A percentile compares a stretch with the other conserved stretches of the same genome.
Conservation (phyloP, 768 basidiomycete genomes). For the Boletus sp. region DNA sequence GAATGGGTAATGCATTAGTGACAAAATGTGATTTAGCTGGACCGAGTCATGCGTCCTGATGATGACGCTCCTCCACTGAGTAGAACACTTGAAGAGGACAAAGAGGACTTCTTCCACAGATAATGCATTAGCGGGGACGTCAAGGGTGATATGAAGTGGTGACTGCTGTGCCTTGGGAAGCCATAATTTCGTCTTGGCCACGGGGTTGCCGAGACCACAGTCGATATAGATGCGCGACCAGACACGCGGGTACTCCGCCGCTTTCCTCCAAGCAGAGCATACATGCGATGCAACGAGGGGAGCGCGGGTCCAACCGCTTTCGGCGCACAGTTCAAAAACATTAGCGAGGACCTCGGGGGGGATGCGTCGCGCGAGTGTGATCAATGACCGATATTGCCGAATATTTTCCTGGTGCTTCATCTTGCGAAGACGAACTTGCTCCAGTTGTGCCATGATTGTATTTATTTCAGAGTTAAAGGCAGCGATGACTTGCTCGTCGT, state of each 20-base stretch:
- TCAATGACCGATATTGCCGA: constrained; percentile 42
- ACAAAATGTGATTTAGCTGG: constrained; percentile 41
- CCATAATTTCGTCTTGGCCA: constrained; percentile 48
- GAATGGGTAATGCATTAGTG: constrained; percentile 34
- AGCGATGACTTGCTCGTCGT: constrained; percentile 42
- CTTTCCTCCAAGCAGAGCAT: constrained; percentile 58
- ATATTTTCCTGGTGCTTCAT: constrained; percentile 43
- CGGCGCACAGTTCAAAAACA: constrained; percentile 53
- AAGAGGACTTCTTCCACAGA: constrained; percentile 37
- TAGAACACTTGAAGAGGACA: constrained; percentile 37
- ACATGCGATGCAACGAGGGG: constrained; percentile 58
- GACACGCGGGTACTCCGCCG: constrained; percentile 47
- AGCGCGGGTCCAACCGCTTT: constrained; percentile 50
- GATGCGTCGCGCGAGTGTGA: constrained; percentile 55
- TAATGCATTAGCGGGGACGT: constrained; percentile 32
- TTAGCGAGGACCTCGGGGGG: constrained; percentile 53
- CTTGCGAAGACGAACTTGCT: constrained; percentile 44
- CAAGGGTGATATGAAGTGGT: constrained; percentile 46
- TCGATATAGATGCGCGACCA: constrained; percentile 60
- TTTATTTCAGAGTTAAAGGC: constrained; percentile 45
- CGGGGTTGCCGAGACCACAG: constrained; percentile 41
- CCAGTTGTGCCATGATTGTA: constrained; percentile 37
- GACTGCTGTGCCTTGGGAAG: constrained; percentile 45
- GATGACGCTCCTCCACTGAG: constrained; percentile 45
- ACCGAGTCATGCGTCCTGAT: constrained; percentile 39